Evolutionary conservation across 345 rosid species (phyloP), one percentile per base, ranked within the genome.

Genomic region (Litchi chinensis): DNA sequence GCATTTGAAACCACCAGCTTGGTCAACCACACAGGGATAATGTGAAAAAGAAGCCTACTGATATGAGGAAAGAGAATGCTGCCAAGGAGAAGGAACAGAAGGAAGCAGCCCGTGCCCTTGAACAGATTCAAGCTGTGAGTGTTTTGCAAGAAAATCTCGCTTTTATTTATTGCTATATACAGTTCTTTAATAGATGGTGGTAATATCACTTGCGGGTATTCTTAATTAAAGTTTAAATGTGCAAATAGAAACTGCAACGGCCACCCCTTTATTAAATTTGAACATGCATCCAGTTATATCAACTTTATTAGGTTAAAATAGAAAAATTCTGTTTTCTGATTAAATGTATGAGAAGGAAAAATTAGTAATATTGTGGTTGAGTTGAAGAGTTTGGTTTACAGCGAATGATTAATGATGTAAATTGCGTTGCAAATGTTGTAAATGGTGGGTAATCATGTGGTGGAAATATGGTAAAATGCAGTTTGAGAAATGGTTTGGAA

Each of bases 61-160:
- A 87, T 76, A 91, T 91, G 95, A 86, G 98, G 57, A 89, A 92
- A 80, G 93, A 92, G 67, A 93, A 88, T 77, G 90, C 86, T 24
- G 92, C 93, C 26, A 95, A 95, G 81, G 97, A 93, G 79, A 95
- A 95, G 81, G 87, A 90, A 66, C 85, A 87, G 54, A 91, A 94
- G 84, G 91, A 92, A 76, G 91, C 98, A 10, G 91, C 85, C 62
- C 86, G 87, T 0, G 87, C 95, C 78, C 79, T 95, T 22, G 85
- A 93, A 87, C 98, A 94, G 82, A 95, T 95, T 79, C 97, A 95
- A 94, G 93, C 89, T 21, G 99, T 95, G 78, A 90, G 92, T 83
- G 13, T 21, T 5, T 2, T 44, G 62, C 62, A 32, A 67, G 65
- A 76, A 44, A 60, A 68, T 62, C 39, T 56, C 77, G 28, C 63